Evolutionary conservation across 169 alveolate genomes (phyloP).

Genomic region (Plasmodium billcollinsi): DNA sequence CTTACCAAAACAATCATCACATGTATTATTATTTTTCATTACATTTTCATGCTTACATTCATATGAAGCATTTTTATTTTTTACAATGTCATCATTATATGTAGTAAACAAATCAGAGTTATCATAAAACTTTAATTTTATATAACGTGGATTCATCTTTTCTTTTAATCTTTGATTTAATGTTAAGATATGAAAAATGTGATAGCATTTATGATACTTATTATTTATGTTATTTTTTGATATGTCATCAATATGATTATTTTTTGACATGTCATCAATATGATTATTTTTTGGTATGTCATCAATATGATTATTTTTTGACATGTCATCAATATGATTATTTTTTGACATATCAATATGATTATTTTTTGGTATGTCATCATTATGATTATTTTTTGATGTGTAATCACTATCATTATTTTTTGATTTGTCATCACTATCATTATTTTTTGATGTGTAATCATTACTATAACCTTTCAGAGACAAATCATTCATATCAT

Average conservation of each 20-base stretch:
- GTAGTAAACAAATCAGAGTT: neutral
- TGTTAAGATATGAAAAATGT: conserved; percentile 24
- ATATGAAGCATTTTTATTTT: neutral
- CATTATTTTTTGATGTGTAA: neutral
- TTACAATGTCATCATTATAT: neutral
- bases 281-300: neutral
- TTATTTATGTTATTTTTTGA: neutral
- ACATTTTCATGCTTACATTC: neutral
- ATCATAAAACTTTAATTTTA: conserved; percentile 10
- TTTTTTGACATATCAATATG: neutral
- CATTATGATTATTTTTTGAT: neutral
- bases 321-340: neutral
- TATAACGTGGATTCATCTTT: conserved; percentile 19
- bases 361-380: neutral
- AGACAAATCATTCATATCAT: neutral
- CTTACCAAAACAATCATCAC: neutral
- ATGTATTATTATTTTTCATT: neutral
- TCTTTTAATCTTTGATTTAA: conserved; percentile 39
- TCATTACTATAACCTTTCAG: neutral
- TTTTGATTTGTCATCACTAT: too few relatives aligned
- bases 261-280: too few relatives aligned
- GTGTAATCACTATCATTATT: neutral
- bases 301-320: neutral
- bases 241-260: neutral
- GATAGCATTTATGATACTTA: neutral